A percentile compares a stretch with the other conserved stretches of the same genome.
Evolutionary conservation across 2,329 filamentous ascomycete species (phyloP).

Genomic region (Penicillium aurantiogriseum): DNA sequence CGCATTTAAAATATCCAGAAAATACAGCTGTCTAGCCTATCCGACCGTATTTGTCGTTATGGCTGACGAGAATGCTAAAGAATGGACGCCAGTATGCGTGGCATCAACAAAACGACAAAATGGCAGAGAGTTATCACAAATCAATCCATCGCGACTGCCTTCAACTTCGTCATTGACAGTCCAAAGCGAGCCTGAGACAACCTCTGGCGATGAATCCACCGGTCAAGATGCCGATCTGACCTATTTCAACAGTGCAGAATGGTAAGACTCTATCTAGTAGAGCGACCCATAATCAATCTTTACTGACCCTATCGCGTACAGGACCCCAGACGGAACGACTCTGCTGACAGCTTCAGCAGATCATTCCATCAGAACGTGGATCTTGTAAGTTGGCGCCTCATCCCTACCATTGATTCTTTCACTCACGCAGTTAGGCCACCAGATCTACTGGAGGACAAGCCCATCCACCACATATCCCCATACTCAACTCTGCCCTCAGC

Average conservation of each 20-base stretch:
- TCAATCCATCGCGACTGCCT: not conserved
- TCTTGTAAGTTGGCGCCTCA: conserved; percentile 44
- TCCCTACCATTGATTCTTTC: not conserved
- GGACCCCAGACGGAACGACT: conserved; percentile 57
- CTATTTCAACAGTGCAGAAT: conserved; percentile 49
- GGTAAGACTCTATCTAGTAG: conserved; percentile 29
- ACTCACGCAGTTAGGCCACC: conserved; percentile 40
- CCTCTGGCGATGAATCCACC: too few species aligned
- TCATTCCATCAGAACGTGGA: conserved; percentile 53
- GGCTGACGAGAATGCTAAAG: conserved; percentile 1
- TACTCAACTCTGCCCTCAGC: conserved; percentile 49
- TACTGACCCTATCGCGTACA: conserved; percentile 18
- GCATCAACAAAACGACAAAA: conserved; percentile 25
- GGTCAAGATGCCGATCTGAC: conserved; percentile 15
- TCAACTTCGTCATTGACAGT: not conserved
- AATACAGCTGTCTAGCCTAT: not conserved
- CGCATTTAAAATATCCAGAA: not conserved
- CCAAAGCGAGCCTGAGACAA: not conserved
- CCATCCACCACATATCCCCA: conserved; percentile 41
- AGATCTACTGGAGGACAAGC: conserved; percentile 46
- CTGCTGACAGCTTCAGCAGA: conserved; percentile 55
- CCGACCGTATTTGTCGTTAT: conserved; percentile 3
- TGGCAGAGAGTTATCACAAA: not conserved
- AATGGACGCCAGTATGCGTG: conserved; percentile 26
- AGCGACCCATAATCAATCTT: not conserved